Evolutionary conservation across 2,329 filamentous ascomycete genomes (phyloP).

Genomic region (Nannizzia gypsea): DNA sequence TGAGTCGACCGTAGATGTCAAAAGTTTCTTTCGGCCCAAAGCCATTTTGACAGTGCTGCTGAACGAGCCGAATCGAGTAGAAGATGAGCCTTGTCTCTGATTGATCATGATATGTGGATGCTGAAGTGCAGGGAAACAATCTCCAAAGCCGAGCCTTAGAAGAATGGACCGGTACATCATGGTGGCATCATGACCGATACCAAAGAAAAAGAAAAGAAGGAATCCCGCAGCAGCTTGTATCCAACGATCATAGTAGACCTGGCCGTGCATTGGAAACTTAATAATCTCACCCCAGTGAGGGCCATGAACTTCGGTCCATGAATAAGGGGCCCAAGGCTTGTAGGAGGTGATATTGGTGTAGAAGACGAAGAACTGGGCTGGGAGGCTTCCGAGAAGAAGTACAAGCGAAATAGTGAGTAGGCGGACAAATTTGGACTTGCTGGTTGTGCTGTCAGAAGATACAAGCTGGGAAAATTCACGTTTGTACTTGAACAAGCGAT

Average conservation of each 20-base stretch:
- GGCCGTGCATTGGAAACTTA: slow-evolving; percentile 36
- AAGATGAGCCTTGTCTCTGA: slow-evolving; percentile 10
- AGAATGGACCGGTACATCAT: slow-evolving; percentile 42
- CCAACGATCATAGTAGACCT: slow-evolving; percentile 46
- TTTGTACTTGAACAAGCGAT: slow-evolving; percentile 51
- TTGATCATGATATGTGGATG: slow-evolving; percentile 14
- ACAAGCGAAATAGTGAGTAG: slow-evolving; percentile 39
- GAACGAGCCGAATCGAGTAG: slow-evolving; percentile 16
- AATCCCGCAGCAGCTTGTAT: slow-evolving; percentile 43
- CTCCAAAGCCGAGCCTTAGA: slow-evolving; percentile 31
- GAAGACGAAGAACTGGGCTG: slow-evolving; percentile 43
- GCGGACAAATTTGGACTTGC: slow-evolving; percentile 49
- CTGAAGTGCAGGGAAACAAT: slow-evolving; percentile 21
- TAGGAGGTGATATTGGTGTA: slow-evolving; percentile 29
- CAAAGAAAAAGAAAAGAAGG: slow-evolving; percentile 52
- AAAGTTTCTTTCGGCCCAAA: not conserved
- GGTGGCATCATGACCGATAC: slow-evolving; percentile 49
- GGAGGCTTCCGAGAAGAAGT: slow-evolving; percentile 45
- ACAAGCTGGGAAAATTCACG: slow-evolving; percentile 47
- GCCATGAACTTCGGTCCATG: slow-evolving; percentile 44
- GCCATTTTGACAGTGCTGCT: slow-evolving; percentile 19
- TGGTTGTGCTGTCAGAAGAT: slow-evolving; percentile 40
- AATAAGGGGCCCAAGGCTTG: slow-evolving; percentile 34
- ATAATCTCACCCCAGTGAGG: slow-evolving; percentile 39
- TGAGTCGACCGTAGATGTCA: not conserved